Percentiles rank a stretch among this genome's conserved stretches.
Conservation (phyloP, 73 alveolate species). For the Tetrahymena malaccensis region DNA sequence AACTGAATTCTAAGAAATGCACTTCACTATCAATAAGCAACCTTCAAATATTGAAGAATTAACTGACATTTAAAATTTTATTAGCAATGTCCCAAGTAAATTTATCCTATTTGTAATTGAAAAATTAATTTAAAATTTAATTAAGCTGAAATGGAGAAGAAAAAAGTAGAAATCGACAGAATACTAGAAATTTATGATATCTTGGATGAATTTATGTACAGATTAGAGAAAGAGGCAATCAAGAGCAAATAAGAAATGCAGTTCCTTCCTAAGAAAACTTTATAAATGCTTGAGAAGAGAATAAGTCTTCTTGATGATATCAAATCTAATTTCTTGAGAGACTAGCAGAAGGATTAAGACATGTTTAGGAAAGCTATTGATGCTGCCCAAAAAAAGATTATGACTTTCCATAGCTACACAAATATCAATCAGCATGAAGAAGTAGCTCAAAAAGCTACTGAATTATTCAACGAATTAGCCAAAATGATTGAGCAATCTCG, state of each 20-base stretch:
- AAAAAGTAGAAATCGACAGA: slow-evolving; percentile 73
- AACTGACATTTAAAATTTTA: slow-evolving; percentile 85
- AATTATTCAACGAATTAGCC: slow-evolving; percentile 76
- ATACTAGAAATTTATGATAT: slow-evolving; percentile 80
- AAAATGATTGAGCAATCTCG: slow-evolving; percentile 86
- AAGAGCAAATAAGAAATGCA: slow-evolving; percentile 90
- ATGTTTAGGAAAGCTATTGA: slow-evolving; percentile 89
- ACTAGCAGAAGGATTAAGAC: slow-evolving; percentile 83
- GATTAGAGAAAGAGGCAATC: slow-evolving; percentile 76
- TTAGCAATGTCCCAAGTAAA: slow-evolving; percentile 70
- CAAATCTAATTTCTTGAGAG: slow-evolving; percentile 80
- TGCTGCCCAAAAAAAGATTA: slow-evolving; percentile 78
- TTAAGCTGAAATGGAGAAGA: slow-evolving; percentile 75
- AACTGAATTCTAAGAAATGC: slow-evolving; percentile 88
- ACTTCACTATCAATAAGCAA: slow-evolving; percentile 82
- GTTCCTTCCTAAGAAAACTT: slow-evolving; percentile 90
- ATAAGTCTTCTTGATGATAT: slow-evolving; percentile 83
- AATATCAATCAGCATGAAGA: slow-evolving; percentile 87
- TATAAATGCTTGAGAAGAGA: slow-evolving; percentile 77
- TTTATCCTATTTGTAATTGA: background rate
- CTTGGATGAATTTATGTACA: slow-evolving; percentile 89
- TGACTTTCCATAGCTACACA: slow-evolving; percentile 79
- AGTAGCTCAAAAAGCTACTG: slow-evolving; percentile 75
- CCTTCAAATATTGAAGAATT: slow-evolving; percentile 92
- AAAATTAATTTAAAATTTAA: background rate